Evolutionary conservation across 768 basidiomycete species (phyloP), one percentile per base, ranked within the genome.

Genomic region (Boletales sp.): DNA sequence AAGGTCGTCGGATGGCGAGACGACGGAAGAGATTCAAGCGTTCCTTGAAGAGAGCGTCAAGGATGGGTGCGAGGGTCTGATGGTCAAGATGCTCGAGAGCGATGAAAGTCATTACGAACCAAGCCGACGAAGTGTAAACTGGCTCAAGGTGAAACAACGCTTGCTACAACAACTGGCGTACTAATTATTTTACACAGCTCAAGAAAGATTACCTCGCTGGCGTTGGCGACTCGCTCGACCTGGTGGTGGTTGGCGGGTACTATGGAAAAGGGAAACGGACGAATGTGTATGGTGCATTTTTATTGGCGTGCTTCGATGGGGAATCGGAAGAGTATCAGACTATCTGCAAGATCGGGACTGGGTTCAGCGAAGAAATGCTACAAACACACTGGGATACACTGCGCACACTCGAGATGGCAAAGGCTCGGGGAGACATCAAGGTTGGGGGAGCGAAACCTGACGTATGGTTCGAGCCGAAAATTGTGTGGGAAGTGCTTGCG

Each of bases 121-220:
- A 9, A 95, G 92, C 67, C 74, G 95, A 50, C 76, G 96, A 36
- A 94, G 90, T 71, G 87, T 97, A 48, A 97, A 98, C 64, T 99
- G 96, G 96, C 74, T 99, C 14, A 99, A 99, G 83, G 95, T 93
- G 66, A 57, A 48, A 47, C 17, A 13, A 30, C n/a, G 7, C 32
- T 46, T 4, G 5, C 33, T 34, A 35, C 17, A 8, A 30, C 13
- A 15, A 42, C n/a, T 19, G 35, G 14, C 40, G 14, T 44, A 12
- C 59, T 57, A 51, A 36, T 10, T 21, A 19, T 39, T 11, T 41
- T 15, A 32, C 46, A 32, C 65, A 99, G 95, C 80, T 99, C 59
- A 99, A 99, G 75, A 98, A 99, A 64, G 96, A 98, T 68, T 99
- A 98, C 66, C 80, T 99, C 4, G 86, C 91, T 28, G 96, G 96